Base-by-base conservation (phyloP, 164 flowering plant genomes). In the Macadamia integrifolia region DNA sequence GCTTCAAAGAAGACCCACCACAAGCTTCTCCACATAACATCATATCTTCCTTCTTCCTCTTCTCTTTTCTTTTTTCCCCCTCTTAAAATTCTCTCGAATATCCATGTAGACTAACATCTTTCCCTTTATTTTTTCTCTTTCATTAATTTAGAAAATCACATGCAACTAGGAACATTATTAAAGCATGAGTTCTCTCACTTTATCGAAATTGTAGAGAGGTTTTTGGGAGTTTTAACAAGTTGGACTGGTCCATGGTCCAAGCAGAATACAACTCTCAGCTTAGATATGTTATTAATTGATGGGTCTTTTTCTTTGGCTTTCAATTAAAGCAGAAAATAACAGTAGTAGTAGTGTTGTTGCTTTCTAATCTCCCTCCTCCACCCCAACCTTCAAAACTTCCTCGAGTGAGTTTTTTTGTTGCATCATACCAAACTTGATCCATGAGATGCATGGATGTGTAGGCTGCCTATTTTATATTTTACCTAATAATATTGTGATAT, bases 41-140 rank as follows among this genome's bases (percentile, higher is more conserved):
- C 56, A 59, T 60, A 71, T 61, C 48, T 48, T 14, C 60, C n/a
- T 23, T 65, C 49, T 28, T 60, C 48, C 29, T 48, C 69, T 29
- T 28, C 63, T 60, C 17, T 32, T 43, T 44, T 15, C 61, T 14
- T 55, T 62, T 64, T 52, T n/a, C 56, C 35, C 61, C 3, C 32
- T 23, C 40, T 1, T 50, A 30, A 29, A 8, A 43, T 64, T 70
- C 66, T 67, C 68, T 74, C 71, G 69, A 59, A 70, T 71, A 64
- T 73, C 73, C 63, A 71, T 71, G 74, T 65, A 52, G 69, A 71
- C 74, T 52, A 72, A 64, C 77, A 71, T 65, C 69, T 65, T 64
- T 64, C 42, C 50, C 57, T 69, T 69, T 69, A 35, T 68, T 12
- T 18, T 18, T 18, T 2, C 6, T 48, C 43, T 60, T 14, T 60